phyloP scores from a whole-genome alignment of 345 rosid genomes.

The Hevea brasiliensis region DNA sequence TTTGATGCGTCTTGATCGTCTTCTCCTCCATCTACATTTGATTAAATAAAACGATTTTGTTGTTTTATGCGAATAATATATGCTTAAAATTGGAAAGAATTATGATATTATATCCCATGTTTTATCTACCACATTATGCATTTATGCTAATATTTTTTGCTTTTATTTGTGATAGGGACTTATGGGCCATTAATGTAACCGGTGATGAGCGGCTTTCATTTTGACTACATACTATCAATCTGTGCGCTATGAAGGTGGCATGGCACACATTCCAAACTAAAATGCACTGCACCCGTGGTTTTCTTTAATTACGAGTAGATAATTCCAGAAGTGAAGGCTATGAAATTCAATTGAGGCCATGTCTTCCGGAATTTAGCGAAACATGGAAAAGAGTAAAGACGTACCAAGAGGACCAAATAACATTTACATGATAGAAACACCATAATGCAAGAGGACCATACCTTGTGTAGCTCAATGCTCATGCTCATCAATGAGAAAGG shows the following conservation, averaged over 20 bases:
- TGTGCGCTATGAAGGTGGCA: neutral
- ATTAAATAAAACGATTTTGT: too few species aligned
- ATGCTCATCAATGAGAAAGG: too few species aligned
- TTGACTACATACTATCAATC: constrained; percentile 25
- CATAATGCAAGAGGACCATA: neutral
- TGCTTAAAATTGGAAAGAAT: neutral
- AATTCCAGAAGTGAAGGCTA: constrained; percentile 9
- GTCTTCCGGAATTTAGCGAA: constrained; percentile 15
- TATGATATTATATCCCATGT: neutral
- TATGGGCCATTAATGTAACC: constrained; percentile 20
- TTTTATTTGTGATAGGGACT: neutral
- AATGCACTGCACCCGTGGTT: constrained; percentile 14
- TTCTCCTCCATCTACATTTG: too few species aligned
- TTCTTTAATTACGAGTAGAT: neutral
- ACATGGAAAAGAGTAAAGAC: constrained; percentile 10
- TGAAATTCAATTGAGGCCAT: constrained; percentile 1
- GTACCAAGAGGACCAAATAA: constrained; percentile 15
- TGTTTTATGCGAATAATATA: too few species aligned
- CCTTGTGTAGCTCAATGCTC: too few species aligned
- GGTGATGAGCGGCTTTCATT: constrained; percentile 12
- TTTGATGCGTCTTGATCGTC: too few species aligned
- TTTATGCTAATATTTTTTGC: neutral
- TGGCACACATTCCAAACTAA: neutral
- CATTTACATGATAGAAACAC: constrained; percentile 6
- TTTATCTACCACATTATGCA: neutral